Evolutionary conservation across 805 yeast genomes (phyloP), one percentile per base, ranked within the genome.

Genomic region (Metschnikowia picachoensis): DNA sequence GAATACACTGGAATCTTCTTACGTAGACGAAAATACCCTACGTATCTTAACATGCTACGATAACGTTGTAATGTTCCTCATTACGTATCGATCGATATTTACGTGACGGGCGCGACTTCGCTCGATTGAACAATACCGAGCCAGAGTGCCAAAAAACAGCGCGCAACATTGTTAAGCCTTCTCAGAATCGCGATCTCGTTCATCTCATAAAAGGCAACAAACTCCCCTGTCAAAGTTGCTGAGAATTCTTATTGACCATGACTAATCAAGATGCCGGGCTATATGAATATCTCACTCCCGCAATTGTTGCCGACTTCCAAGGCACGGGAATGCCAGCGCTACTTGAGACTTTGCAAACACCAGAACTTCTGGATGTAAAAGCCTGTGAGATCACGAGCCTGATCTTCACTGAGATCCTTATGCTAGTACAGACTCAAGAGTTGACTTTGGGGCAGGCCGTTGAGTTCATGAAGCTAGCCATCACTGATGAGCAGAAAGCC

Each of bases 331-430:
- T 61, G 25, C 68, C 67, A 44, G 44, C 53, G n/a, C 55, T 70
- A 41, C 51, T 68, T 11, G 67, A 65, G 43, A 40, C 56, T 2
- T 52, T 70, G 33, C 68, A 66, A 27, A 52, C 60, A 7, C 60
- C 65, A 57, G 62, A 35, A 51, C 55, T 41, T 33, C 56, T 25
- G 47, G 49, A 32, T 35, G 46, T 30, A 55, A 56, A 17, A 15
- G 44, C 44, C 59, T 57, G 37, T 17, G 56, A 48, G 9, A 43
- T 52, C 5, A 44, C 59, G 12, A 60, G 66, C 15, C 59, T 51
- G 47, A 44, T 69, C 14, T 68, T 67, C 56, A 62, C 69, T 7
- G 74, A 69, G 48, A 44, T 68, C 10, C 47, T 69, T 33, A 51
- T 68, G 51, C 51, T 54, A 8, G 59, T 57, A 35, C 63, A 61